A percentile compares a stretch with the other conserved stretches of the same genome.
Conservation (phyloP, 1,284 basidiomycete genomes). For the Tylopilus sp. region DNA sequence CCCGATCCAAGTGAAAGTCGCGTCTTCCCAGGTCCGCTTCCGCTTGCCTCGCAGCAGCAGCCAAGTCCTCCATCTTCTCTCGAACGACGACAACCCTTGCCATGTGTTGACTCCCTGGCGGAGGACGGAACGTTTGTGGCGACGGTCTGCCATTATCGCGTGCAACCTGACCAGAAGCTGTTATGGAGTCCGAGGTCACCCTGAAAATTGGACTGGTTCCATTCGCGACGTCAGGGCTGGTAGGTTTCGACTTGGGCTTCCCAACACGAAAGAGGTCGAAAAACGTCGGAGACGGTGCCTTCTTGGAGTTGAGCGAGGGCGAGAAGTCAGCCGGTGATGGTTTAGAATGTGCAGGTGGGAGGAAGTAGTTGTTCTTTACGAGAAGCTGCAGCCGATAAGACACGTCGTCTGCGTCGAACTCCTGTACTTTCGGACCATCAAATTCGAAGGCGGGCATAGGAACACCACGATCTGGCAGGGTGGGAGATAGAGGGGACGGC, state of each 20-base stretch:
- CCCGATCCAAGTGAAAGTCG: conserved; percentile 38
- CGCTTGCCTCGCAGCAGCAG: conserved; percentile 65
- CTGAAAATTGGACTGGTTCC: conserved; percentile 49
- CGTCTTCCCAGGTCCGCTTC: conserved; percentile 66
- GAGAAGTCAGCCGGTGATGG: conserved; percentile 64
- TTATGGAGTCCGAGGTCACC: conserved; percentile 62
- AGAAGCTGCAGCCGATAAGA: conserved; percentile 76
- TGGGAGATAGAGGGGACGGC: conserved; percentile 54
- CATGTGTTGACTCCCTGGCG: conserved; percentile 37
- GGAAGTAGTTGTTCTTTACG: conserved; percentile 80
- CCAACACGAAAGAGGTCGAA: conserved; percentile 68
- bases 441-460: conserved; percentile 51
- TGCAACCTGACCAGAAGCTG: conserved; percentile 40
- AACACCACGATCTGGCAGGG: conserved; percentile 44
- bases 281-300: conserved; percentile 54
- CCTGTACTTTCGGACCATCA: conserved; percentile 43
- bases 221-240: conserved; percentile 50
- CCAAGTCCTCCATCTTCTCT: conserved; percentile 71
- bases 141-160: conserved; percentile 43
- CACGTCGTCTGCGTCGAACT: conserved; percentile 75
- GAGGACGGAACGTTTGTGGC: conserved; percentile 40
- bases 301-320: conserved; percentile 41
- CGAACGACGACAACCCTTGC: conserved; percentile 75
- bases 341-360: conserved; percentile 79
- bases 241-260: conserved; percentile 62